These are phyloP conservation scores for Podila verticillata DNA, from an alignment of 192 early-diverging fungal species.

Conservation along the genomic window DNA sequence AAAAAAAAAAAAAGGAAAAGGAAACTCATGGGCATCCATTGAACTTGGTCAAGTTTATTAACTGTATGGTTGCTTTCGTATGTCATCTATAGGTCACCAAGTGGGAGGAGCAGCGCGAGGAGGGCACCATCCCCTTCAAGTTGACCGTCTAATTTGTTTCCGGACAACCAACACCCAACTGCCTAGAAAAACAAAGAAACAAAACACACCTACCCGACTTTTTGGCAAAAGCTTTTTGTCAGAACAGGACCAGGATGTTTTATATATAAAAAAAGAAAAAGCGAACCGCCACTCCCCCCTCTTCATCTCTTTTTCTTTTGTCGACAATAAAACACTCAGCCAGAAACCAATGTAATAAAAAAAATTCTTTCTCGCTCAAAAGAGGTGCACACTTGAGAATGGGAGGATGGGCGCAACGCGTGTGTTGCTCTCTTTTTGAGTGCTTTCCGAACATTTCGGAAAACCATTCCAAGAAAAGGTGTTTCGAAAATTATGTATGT, in stretches of 20 bases:
- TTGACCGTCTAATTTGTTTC: background rate
- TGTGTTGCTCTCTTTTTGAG: background rate
- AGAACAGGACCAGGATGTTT: background rate
- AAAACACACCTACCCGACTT: too few relatives aligned
- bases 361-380: background rate
- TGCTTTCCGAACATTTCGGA: background rate
- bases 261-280: background rate
- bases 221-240: background rate
- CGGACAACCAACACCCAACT: background rate
- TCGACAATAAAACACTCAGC: background rate
- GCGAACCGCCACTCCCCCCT: background rate
- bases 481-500: background rate
- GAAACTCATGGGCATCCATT: background rate
- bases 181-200: too few relatives aligned
- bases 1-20: too few relatives aligned
- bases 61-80: background rate
- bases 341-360: background rate
- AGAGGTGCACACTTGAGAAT: background rate
- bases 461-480: background rate
- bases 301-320: conserved; percentile 1
- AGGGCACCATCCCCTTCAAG: conserved; percentile 8
- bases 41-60: conserved; percentile 4
- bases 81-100: background rate
- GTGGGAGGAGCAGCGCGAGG: conserved; percentile 12
- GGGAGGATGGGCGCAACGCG: too few relatives aligned